Base-by-base conservation (phyloP, 139 green algal species). In the Chlorella sorokiniana region DNA sequence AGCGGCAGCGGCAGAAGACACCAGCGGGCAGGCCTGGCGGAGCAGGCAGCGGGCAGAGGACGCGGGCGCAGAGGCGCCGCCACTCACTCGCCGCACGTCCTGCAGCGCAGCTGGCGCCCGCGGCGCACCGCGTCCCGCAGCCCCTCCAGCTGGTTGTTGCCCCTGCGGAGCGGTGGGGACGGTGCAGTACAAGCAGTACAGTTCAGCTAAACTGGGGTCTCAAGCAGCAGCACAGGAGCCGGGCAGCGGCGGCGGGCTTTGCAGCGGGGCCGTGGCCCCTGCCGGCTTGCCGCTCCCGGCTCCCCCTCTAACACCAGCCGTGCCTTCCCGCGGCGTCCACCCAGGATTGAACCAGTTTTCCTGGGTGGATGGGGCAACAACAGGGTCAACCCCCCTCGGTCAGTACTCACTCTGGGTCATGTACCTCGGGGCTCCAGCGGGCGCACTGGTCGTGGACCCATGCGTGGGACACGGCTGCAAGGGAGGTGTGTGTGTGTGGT, bases 401-500 rank as follows among this genome's bases (percentile, higher is more conserved):
- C 8, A 31, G 44, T 22, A 16, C 81, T 75, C 61, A 74, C 73
- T 71, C 78, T 51, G 76, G 56, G 35, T 88, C 83, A 41, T 79
- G 75, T 1, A 94, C 91, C 54, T 94, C 91, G 10, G 89, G 85
- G 5, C 86, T 94, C 92, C 92, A 95, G 61, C 85, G 75, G 14
- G 88, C 89, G 74, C 91, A 95, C 76, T 95, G 90, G 44, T 85
- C 74, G 81, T 95, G 91, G 25, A 93, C 78, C 91, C 90, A 94
- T 31, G 85, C 76, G 33, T 86, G 70, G 29, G 59, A 69, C 48
- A 87, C 85, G 42, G 81, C 79, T 31, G 78, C 81, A 8, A 67
- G 23, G 56, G 23, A 65, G 56, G 18, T n/a, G n/a, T 84, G 33
- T 69, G 78, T 22, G 87, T 62, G 41, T 85, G 76, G n/a, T 85